Evolutionary conservation across 257 asterid genomes (phyloP), one percentile per base, ranked within the genome.

Genomic region (Salvia miltiorrhiza): DNA sequence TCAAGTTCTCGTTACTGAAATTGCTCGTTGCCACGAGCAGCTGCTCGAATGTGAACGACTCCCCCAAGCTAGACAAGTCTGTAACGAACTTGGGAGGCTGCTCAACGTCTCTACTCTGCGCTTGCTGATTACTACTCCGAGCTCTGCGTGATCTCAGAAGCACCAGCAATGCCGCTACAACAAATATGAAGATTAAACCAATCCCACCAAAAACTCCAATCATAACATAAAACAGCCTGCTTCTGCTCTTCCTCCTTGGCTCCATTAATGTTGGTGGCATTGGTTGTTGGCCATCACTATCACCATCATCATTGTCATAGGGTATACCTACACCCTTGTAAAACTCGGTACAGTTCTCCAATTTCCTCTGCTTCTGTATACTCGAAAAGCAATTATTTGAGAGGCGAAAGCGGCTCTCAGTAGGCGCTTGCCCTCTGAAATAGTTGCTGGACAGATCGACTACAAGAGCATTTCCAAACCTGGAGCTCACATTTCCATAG

Each of bases 361-460:
- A 5, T 49, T 44, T 57, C 79, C 83, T 85, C 79, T 88, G 97
- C 20, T 63, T 54, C 20, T 45, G 16, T 8, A 63, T 47, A 21
- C 28, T 35, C 41, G 26, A 55, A 23, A 90, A 74, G 79, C 97
- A 90, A 62, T 90, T 90, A 40, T 73, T 50, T 7, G 75, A 33
- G 37, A 78, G 17, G 24, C 49, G 52, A 45, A 76, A 47, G 33
- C 9, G 63, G 6, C 44, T 35, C 20, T 54, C 17, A 17, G 24
- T 35, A 2, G 86, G 88, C 72, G 71, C 81, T 32, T 62, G 26
- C 14, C 97, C 97, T 49, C 63, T 68, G 7, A 90, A 74, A 44
- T 84, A 88, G 77, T 90, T 90, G 67, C 67, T 63, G 1, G 90
- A 83, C 24, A 90, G 64, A 80, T 90, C 96, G 32, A 90, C 26